Base-by-base conservation (phyloP, 2,329 filamentous ascomycete species). In the Aspergillus sp. region DNA sequence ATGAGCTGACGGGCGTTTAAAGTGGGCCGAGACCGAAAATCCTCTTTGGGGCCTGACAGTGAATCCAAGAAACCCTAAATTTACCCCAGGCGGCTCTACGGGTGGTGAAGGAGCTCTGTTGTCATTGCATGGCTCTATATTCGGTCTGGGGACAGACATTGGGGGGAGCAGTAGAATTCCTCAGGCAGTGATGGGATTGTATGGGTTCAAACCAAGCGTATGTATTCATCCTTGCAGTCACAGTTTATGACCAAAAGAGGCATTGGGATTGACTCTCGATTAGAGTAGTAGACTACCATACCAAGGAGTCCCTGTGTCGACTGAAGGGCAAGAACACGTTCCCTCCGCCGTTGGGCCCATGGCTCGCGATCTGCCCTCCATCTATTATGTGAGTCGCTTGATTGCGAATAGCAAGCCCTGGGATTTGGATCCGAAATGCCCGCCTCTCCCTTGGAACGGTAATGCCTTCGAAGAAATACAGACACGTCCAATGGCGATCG, bases 221-320 rank as follows among this genome's bases (percentile, higher is more conserved):
- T 52, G 66, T 53, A 31, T 64, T 3, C 26, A 12, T 26, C 27
- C 19, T 33, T 19, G 19, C 19, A 19, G 19, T 4, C 19, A 19
- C 19, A 4, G 19, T 19, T 19, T 19, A 19, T 19, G 19, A 19
- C 19, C 19, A 19, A 19, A 19, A 19, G 19, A 19, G 19, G 19
- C 19, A 19, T 19, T 19, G 19, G 19, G 19, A 2, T 19, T 19
- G 19, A 19, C 19, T 19, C 19, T 41, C 6, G 26, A 19, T 39
- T 29, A 82, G 78, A 82, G 75, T 49, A 68, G 70, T 2, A 71
- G 81, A 5, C 56, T 83, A 1, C 78, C 81, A 0, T 84, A 83
- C 40, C 56, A 70, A 9, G 79, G 78, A 0, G 77, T 81, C 0
- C 70, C 77, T 0, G 80, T 83, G 0, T 82, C 79, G 0, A 82